Percentiles rank a stretch among this genome's conserved stretches.
These are phyloP conservation scores for Sclerotinia trifoliorum DNA, from an alignment of 2,329 filamentous ascomycete species.

Conservation along the genomic window DNA sequence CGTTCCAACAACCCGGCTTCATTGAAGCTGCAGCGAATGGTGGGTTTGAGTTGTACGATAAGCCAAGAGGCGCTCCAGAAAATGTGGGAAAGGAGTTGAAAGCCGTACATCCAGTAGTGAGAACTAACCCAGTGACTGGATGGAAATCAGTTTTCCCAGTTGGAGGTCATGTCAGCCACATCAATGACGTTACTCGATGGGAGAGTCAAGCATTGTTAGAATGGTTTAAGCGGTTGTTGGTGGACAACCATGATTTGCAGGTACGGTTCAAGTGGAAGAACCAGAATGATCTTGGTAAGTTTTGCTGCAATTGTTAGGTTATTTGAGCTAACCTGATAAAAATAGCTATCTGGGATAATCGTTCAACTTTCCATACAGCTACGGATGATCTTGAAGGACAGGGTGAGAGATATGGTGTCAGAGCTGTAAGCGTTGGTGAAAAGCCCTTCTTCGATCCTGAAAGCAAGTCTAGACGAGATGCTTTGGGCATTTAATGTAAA, in stretches of 20 bases:
- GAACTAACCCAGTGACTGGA: slow-evolving; percentile 58
- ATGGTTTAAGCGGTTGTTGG: slow-evolving; percentile 52
- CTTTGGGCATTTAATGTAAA: slow-evolving; percentile 32
- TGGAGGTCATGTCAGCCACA: slow-evolving; percentile 50
- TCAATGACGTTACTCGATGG: slow-evolving; percentile 50
- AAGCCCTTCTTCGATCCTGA: slow-evolving; percentile 50
- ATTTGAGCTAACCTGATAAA: neutral
- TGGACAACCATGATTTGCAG: slow-evolving; percentile 57
- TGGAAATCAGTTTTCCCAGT: slow-evolving; percentile 57
- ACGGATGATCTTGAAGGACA: slow-evolving; percentile 53
- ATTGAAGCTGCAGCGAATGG: slow-evolving; percentile 47
- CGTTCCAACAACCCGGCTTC: slow-evolving; percentile 52
- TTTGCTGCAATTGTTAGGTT: neutral
- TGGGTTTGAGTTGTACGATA: slow-evolving; percentile 48
- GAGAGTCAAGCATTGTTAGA: slow-evolving; percentile 51
- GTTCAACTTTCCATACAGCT: slow-evolving; percentile 53
- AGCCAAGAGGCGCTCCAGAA: slow-evolving; percentile 49
- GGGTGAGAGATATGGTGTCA: slow-evolving; percentile 47
- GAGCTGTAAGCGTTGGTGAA: slow-evolving; percentile 52
- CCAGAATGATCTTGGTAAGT: slow-evolving; percentile 37
- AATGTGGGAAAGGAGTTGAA: slow-evolving; percentile 50
- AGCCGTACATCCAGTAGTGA: slow-evolving; percentile 54
- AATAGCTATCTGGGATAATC: slow-evolving; percentile 56
- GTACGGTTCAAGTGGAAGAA: slow-evolving; percentile 44
- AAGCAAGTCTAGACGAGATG: slow-evolving; percentile 46